phyloP scores from a whole-genome alignment of 2,329 filamentous ascomycete genomes.

The Lachnellula hyalina region DNA sequence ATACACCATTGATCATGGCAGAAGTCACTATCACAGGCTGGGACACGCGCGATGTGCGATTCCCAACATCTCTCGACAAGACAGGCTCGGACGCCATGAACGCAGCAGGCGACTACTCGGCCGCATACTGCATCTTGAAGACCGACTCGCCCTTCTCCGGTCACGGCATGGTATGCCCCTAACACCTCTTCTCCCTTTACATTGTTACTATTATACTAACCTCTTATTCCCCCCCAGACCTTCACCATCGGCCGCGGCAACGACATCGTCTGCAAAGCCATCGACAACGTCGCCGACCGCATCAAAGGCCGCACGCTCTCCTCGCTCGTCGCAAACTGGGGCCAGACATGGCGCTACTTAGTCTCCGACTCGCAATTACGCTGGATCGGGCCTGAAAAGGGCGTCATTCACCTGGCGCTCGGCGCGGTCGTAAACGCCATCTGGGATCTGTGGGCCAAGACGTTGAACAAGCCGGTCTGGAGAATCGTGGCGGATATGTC shows the following conservation, averaged over 20 bases:
- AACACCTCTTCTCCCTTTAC: neutral
- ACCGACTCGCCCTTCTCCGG: slow-evolving; percentile 68
- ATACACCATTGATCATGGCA: slow-evolving; percentile 29
- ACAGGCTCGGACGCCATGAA: slow-evolving; percentile 98
- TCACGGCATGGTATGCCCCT: slow-evolving; percentile 66
- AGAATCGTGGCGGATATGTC: slow-evolving; percentile 84
- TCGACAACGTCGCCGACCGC: slow-evolving; percentile 70
- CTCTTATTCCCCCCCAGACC: slow-evolving; percentile 41
- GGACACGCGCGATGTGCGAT: slow-evolving; percentile 68
- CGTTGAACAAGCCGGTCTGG: slow-evolving; percentile 83
- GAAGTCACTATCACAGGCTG: slow-evolving; percentile 69
- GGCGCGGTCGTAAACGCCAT: slow-evolving; percentile 86
- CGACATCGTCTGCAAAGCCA: slow-evolving; percentile 84
- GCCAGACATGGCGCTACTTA: slow-evolving; percentile 85
- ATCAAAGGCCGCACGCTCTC: slow-evolving; percentile 71
- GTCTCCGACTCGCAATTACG: slow-evolving; percentile 85
- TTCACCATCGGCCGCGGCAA: slow-evolving; percentile 88
- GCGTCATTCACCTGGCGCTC: slow-evolving; percentile 86
- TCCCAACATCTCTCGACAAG: slow-evolving; percentile 89
- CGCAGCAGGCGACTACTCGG: slow-evolving; percentile 83
- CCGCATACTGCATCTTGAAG: slow-evolving; percentile 88
- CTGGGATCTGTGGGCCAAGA: slow-evolving; percentile 95
- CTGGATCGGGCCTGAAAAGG: slow-evolving; percentile 93
- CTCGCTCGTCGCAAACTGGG: slow-evolving; percentile 75
- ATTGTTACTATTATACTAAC: slow-evolving; percentile 1